Evolutionary conservation across 805 yeast genomes (phyloP), one percentile per base, ranked within the genome.

Genomic region (Yueomyces sp.): DNA sequence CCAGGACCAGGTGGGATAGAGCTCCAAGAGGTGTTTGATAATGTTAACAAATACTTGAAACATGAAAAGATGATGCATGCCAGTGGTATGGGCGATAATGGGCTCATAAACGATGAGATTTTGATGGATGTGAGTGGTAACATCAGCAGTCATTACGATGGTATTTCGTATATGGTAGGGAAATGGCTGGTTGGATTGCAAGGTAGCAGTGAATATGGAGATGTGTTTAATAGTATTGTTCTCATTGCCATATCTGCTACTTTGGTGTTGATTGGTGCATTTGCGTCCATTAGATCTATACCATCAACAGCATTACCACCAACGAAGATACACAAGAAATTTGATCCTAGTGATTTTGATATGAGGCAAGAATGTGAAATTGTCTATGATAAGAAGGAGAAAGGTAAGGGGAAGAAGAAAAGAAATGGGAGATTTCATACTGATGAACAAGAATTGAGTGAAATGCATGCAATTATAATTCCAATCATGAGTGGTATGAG

Each of bases 401-500:
- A 44, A 12, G 43, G 44, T 30, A 34, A 34, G n/a, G n/a, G 33
- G 28, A 37, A n/a, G 5, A 36, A 11, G 19, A 12, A 11, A 29
- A 19, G 28, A 19, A 37, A 44, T 6, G 19, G 19, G 19, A 19
- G 2, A 19, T 19, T 19, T 19, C 19, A 19, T 19, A 6, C 9
- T 6, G 6, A 6, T 30, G 9, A 30, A 6, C 9, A 6, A 6
- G 36, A 40, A 9, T 29, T 53, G 27, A 48, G 47, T 40, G 61
- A 53, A 26, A 56, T 51, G 41, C 63, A 56, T 40, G 78, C 72
- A 0, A 37, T 66, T 4, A 19, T 58, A 3, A 51, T 74, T 54
- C 81, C 82, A 0, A 44, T 76, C 4, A 11, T 67, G 5, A 72
- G 74, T 4, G 70, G 71, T 33, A 12, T 48, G 19, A 42, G 49